phyloP scores from a whole-genome alignment of 169 alveolate species.

The Cryptosporidium canis region DNA sequence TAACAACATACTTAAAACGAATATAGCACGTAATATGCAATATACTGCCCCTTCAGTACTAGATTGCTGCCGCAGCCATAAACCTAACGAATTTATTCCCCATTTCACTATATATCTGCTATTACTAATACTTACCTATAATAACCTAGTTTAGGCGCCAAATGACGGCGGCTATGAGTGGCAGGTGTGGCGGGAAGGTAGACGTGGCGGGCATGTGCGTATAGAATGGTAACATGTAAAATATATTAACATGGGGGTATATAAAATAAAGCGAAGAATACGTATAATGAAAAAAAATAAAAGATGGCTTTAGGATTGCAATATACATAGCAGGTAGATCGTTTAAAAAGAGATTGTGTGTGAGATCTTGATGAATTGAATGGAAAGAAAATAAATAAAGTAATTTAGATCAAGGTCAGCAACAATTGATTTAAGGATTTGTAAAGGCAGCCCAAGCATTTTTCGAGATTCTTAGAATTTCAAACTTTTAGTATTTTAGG shows the following conservation, averaged over 20 bases:
- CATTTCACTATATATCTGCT: too few species aligned
- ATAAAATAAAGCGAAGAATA: not conserved
- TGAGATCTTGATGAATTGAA: constrained; percentile 29
- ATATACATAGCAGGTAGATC: constrained; percentile 6
- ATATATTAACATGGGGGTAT: not conserved
- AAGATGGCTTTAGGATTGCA: constrained; percentile 13
- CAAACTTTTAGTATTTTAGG: constrained; percentile 8
- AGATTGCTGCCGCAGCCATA: too few species aligned
- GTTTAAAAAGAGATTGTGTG: not conserved
- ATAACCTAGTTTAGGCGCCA: not conserved
- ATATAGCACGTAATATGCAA: too few species aligned
- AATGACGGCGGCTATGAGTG: not conserved
- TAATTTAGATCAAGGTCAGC: constrained; percentile 1
- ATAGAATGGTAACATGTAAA: constrained; percentile 8
- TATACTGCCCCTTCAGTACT: too few species aligned
- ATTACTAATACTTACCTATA: too few species aligned
- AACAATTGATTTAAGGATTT: not conserved
- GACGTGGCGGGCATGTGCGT: constrained; percentile 32
- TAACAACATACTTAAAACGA: too few species aligned
- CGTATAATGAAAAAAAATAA: constrained; percentile 38
- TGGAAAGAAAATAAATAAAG: constrained; percentile 6
- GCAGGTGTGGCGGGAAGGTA: not conserved
- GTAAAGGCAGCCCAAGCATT: not conserved
- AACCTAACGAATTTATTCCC: too few species aligned
- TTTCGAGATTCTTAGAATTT: not conserved